phyloP scores from a whole-genome alignment of 805 yeast genomes.

The Brettanomyces sp. region DNA sequence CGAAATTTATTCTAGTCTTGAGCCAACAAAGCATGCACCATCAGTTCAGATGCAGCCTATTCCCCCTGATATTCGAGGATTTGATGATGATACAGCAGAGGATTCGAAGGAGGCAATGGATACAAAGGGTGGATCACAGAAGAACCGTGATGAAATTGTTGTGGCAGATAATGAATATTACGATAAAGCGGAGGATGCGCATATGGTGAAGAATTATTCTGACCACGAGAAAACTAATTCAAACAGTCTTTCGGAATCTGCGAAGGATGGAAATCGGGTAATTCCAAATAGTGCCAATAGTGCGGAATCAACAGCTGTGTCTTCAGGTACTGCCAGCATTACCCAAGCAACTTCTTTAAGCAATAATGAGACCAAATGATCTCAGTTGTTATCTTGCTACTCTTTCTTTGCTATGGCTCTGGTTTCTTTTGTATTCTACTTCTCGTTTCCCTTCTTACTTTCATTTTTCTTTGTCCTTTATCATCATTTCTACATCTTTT shows the following conservation, averaged over 20 bases:
- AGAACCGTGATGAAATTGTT: slow-evolving; percentile 67
- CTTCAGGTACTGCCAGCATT: background rate
- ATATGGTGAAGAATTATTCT: slow-evolving; percentile 14
- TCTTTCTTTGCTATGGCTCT: no score
- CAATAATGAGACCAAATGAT: background rate
- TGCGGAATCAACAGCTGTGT: background rate
- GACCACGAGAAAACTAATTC: slow-evolving; percentile 20
- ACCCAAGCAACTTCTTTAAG: background rate
- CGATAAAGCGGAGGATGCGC: slow-evolving; percentile 47
- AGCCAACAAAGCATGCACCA: slow-evolving; percentile 93
- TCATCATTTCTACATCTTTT: no score
- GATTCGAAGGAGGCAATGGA: slow-evolving; percentile 74
- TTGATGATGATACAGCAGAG: slow-evolving; percentile 72
- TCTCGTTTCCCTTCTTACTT: no score
- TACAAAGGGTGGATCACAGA: slow-evolving; percentile 84
- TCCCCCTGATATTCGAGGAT: slow-evolving; percentile 81
- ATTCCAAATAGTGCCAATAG: background rate
- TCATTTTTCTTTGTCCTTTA: no score
- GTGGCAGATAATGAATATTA: slow-evolving; percentile 73
- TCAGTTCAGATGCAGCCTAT: slow-evolving; percentile 88
- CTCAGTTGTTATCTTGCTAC: no score
- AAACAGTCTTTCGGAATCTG: slow-evolving; percentile 16
- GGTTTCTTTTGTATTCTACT: no score
- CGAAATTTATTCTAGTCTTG: slow-evolving; percentile 68
- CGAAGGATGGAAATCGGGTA: background rate